These are phyloP conservation scores for Boechera divaricarpa DNA, from an alignment of 345 rosid species.

Conservation along the genomic window DNA sequence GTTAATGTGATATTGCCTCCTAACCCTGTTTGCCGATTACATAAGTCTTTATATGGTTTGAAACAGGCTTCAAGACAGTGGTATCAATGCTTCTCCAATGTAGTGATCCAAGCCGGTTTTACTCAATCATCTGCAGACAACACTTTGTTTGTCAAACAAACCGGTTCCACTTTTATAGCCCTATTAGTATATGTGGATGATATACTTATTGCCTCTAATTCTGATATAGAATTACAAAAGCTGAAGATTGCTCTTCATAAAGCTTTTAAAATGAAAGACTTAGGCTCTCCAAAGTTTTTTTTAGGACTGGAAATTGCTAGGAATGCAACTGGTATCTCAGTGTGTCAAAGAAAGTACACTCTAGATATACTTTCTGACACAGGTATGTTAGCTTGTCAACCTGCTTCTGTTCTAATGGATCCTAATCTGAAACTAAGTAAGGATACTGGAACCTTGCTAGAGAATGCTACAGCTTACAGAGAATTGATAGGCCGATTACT, in stretches of 20 bases:
- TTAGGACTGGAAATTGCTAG: not conserved
- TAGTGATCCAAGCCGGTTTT: rapidly evolving
- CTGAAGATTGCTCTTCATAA: rapidly evolving
- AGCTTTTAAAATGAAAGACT: not conserved
- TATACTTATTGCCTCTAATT: no score
- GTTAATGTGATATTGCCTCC: no score
- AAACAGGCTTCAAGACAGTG: no score
- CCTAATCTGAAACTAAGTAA: not conserved
- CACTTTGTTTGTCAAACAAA: no score
- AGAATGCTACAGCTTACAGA: not conserved
- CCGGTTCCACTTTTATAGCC: no score
- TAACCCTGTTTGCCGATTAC: no score
- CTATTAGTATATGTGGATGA: no score
- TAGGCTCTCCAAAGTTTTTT: not conserved
- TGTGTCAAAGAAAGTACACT: not conserved
- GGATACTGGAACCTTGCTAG: not conserved
- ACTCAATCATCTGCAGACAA: no score
- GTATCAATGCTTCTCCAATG: no score
- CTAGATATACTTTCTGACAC: not conserved
- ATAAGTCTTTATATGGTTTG: no score
- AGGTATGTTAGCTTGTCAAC: not conserved
- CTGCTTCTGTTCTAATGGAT: not conserved
- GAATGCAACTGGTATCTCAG: not conserved
- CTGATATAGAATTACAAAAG: rapidly evolving
- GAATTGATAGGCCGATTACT: not conserved